phyloP scores from a whole-genome alignment of 2,329 filamentous ascomycete genomes.

The Arachnomyces sp. region DNA sequence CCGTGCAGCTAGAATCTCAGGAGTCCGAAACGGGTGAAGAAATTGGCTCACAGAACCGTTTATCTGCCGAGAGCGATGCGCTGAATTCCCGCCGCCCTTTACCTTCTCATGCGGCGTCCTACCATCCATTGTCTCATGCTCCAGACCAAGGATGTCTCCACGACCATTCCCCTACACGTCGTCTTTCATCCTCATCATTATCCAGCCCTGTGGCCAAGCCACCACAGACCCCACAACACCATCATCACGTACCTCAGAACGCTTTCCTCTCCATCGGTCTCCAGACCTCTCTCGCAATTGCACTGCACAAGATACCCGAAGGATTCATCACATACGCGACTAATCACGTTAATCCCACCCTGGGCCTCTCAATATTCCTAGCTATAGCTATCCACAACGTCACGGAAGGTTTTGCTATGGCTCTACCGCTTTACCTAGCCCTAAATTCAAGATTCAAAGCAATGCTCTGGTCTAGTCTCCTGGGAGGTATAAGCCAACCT shows the following conservation, averaged over 20 bases:
- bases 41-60: not conserved
- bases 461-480: constrained; percentile 72
- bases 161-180: constrained; percentile 13
- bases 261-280: constrained; percentile 92
- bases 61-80: too few relatives aligned
- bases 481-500: constrained; percentile 83
- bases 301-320: constrained; percentile 89
- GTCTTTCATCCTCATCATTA: constrained; percentile 11
- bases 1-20: not conserved
- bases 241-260: constrained; percentile 92
- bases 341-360: constrained; percentile 83
- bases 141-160: not conserved
- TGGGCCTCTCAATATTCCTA: constrained; percentile 89
- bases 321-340: constrained; percentile 88
- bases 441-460: constrained; percentile 71
- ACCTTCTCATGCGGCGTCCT: not conserved
- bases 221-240: constrained; percentile 50
- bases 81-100: too few relatives aligned
- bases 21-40: not conserved
- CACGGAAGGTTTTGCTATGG: constrained; percentile 91
- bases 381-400: constrained; percentile 98
- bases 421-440: constrained; percentile 85
- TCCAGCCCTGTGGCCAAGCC: constrained; percentile 9
- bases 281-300: constrained; percentile 90
- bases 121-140: constrained; percentile 9